phyloP scores from a whole-genome alignment of 805 yeast species.

The Pichia scutulata region DNA sequence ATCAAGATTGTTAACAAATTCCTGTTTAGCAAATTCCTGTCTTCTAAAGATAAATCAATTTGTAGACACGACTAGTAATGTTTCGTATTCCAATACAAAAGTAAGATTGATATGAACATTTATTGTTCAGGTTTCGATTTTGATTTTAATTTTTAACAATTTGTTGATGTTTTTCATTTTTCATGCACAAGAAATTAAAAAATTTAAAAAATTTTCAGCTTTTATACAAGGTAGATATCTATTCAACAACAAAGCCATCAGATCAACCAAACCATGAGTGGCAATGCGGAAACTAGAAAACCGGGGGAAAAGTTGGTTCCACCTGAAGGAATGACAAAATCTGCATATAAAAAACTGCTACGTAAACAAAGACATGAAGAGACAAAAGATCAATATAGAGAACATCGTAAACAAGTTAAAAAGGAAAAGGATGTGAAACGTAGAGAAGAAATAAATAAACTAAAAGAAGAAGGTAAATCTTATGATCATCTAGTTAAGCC shows the following conservation, averaged over 20 bases:
- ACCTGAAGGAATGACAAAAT: slow-evolving; percentile 85
- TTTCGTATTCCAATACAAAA: no score
- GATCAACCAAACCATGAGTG: neutral
- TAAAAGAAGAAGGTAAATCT: slow-evolving; percentile 34
- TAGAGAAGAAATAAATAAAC: slow-evolving; percentile 26
- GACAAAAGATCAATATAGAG: slow-evolving; percentile 52
- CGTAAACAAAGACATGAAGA: slow-evolving; percentile 50
- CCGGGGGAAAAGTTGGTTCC: slow-evolving; percentile 24
- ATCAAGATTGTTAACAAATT: no score
- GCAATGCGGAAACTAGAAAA: slow-evolving; percentile 7
- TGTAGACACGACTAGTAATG: no score
- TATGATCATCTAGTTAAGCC: slow-evolving; percentile 27
- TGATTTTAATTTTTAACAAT: no score
- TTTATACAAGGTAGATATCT: no score
- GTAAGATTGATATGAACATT: no score
- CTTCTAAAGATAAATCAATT: no score
- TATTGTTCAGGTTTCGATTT: no score
- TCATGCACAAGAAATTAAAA: neutral
- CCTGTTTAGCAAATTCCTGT: no score
- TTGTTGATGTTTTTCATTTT: neutral
- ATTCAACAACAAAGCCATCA: no score
- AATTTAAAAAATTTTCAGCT: no score
- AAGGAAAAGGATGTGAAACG: slow-evolving; percentile 30
- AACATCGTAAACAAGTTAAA: slow-evolving; percentile 47
- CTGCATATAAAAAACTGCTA: slow-evolving; percentile 72